Base-by-base conservation (phyloP, 208 protist genomes). In the Trypanosoma avium region DNA sequence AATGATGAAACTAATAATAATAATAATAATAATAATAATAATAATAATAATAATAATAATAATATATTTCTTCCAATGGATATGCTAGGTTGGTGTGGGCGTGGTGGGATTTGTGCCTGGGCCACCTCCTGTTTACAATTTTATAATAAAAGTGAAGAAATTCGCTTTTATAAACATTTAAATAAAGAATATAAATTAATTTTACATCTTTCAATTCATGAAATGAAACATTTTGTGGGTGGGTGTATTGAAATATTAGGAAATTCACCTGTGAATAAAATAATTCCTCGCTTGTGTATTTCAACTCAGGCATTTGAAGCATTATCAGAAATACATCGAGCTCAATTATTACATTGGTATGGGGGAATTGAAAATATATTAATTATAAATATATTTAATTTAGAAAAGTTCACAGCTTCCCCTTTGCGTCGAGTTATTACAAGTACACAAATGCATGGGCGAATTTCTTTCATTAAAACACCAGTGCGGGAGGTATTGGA, bases 111-210 rank as follows among this genome's bases (percentile, higher is more conserved):
- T 22, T 69, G 61, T 47, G 73, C 73, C 17, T 79, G 67, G n/a
- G n/a, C n/a, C n/a, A n/a, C n/a, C n/a, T n/a, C n/a, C 4, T 56
- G 30, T 42, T 66, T 79, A 53, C 53, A 43, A 17, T 79, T 79
- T 56, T 48, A 58, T 13, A 40, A 33, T 24, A n/a, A 36, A 6
- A 55, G 48, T 35, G 73, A 75, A 35, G 24, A 61, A 56, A 55
- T 4, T 8, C 49, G 54, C 40, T 75, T 79, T 40, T 36, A 70
- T 40, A 21, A 15, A 35, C 64, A 75, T 52, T 27, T 79, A 13
- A 22, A 35, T 17, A 43, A 47, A 9, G 52, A 70, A 5, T 70
- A 65, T 30, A 15, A 35, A 4, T 33, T 53, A 15, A 68, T 70
- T 7, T 27, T 79, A 30, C 33, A 29, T 13, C 62, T 79, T 10